Conservation (phyloP, 805 yeast genomes). For the Candida anglica region DNA sequence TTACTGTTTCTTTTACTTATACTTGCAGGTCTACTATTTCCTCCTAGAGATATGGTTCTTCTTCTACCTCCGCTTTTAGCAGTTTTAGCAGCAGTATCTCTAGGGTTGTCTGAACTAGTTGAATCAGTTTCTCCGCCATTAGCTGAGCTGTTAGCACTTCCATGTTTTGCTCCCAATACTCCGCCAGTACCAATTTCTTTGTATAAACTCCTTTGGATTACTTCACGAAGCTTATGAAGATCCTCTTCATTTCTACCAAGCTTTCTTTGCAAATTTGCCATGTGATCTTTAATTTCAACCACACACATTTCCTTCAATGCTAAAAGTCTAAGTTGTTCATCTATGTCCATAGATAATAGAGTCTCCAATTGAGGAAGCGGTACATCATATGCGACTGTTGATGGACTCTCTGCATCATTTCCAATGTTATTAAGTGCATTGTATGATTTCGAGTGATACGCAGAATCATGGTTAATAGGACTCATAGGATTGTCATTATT, state of each 20-base stretch:
- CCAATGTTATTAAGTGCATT: no score
- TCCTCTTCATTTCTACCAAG: slow-evolving; percentile 45
- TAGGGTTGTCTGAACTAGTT: slow-evolving; percentile 2
- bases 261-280: slow-evolving; percentile 38
- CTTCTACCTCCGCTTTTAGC: slow-evolving; percentile 2
- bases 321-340: slow-evolving; percentile 52
- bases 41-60: slow-evolving; percentile 3
- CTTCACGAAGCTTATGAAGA: slow-evolving; percentile 45
- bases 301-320: slow-evolving; percentile 69
- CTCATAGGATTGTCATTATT: neutral
- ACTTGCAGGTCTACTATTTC: neutral
- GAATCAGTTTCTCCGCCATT: slow-evolving; percentile 1
- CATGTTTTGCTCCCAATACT: slow-evolving; percentile 2
- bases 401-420: slow-evolving; percentile 4
- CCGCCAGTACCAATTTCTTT: slow-evolving; percentile 27
- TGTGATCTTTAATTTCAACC: slow-evolving; percentile 57
- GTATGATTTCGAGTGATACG: no score
- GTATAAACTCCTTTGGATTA: slow-evolving; percentile 44
- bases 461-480: no score
- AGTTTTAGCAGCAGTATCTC: slow-evolving; percentile 4
- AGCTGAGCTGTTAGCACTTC: slow-evolving; percentile 7
- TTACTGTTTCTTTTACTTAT: no score
- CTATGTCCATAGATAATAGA: slow-evolving; percentile 35
- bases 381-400: slow-evolving; percentile 21
- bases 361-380: slow-evolving; percentile 30